A percentile compares a stretch with the other conserved stretches of the same genome.
phyloP scores from a whole-genome alignment of 164 flowering plant genomes.

The Houttuynia cordata region DNA sequence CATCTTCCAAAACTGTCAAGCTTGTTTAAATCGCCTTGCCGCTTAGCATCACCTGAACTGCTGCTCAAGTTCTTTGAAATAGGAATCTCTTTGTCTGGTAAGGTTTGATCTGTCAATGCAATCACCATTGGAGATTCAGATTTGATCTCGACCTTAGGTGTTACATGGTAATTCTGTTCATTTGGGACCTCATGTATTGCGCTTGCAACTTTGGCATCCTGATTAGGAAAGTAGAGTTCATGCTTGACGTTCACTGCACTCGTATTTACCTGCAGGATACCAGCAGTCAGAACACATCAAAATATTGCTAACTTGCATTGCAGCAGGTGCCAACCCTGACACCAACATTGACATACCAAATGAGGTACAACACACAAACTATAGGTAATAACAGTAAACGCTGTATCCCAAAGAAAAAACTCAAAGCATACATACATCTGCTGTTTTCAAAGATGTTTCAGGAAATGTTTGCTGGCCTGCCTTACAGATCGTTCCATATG shows the following conservation, averaged over 20 bases:
- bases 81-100: conserved; percentile 4
- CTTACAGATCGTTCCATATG: conserved; percentile 13
- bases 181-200: conserved; percentile 12
- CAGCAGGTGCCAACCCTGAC: no score
- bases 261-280: not conserved
- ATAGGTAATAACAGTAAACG: not conserved
- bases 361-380: no score
- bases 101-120: conserved; percentile 7
- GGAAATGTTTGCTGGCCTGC: conserved; percentile 3
- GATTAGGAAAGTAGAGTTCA: no score
- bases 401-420: not conserved
- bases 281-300: not conserved
- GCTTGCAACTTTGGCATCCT: conserved; percentile 1
- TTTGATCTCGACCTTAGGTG: conserved; percentile 4
- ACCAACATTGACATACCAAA: no score
- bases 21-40: conserved; percentile 31
- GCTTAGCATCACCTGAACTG: conserved; percentile 10
- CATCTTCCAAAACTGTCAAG: conserved; percentile 69
- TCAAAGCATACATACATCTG: not conserved
- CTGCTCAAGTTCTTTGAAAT: conserved; percentile 7
- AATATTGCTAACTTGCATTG: no score
- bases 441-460: conserved; percentile 5
- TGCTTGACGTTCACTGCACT: not conserved
- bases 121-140: conserved; percentile 7
- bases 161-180: conserved; percentile 14